phyloP scores from a whole-genome alignment of 2,329 filamentous ascomycete species.

The Dendryphion nanum region DNA sequence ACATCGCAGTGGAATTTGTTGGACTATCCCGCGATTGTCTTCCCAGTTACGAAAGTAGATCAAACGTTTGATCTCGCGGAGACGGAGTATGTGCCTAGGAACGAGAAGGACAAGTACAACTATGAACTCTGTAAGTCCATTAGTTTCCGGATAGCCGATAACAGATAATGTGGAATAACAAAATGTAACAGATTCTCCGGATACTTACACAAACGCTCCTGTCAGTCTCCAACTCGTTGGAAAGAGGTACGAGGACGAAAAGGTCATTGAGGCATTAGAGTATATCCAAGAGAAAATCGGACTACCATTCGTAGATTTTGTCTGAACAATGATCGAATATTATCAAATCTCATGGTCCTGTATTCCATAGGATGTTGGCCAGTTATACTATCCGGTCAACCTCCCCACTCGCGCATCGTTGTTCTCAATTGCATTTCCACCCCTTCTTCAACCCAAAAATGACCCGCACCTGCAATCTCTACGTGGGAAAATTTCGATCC shows the following conservation, averaged over 20 bases:
- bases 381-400: too few species aligned
- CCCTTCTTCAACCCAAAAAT: conserved; percentile 49
- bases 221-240: conserved; percentile 54
- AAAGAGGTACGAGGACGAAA: conserved; percentile 53
- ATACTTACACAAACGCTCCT: conserved; percentile 47
- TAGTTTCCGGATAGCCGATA: conserved; percentile 3
- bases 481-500: conserved; percentile 38
- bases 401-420: conserved; percentile 42
- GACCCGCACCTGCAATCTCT: conserved; percentile 51
- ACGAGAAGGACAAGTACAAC: conserved; percentile 49
- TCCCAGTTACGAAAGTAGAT: conserved; percentile 50
- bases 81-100: conserved; percentile 40
- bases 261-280: conserved; percentile 42
- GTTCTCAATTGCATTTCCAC: conserved; percentile 40
- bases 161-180: neutral
- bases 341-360: too few species aligned
- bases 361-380: too few species aligned
- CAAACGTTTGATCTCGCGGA: conserved; percentile 40
- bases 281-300: conserved; percentile 30
- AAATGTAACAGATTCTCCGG: neutral
- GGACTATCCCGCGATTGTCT: conserved; percentile 62
- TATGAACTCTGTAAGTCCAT: conserved; percentile 44
- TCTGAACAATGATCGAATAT: conserved; percentile 1
- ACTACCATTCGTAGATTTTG: conserved; percentile 17
- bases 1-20: conserved; percentile 66